Evolutionary conservation across 2,329 filamentous ascomycete genomes (phyloP).

Genomic region (Colletotrichum sp.): DNA sequence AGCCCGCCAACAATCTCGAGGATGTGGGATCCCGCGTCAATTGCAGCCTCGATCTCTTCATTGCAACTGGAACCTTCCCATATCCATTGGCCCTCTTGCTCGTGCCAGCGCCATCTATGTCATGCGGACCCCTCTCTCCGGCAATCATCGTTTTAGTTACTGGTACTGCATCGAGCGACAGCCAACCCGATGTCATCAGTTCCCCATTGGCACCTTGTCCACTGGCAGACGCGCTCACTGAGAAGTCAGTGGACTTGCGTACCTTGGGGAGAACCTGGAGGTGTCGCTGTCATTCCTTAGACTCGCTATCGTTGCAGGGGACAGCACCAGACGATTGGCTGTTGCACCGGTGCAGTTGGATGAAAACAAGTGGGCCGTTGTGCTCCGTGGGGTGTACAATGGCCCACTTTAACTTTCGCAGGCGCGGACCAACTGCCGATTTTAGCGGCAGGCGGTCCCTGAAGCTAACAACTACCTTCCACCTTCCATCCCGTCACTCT

Average conservation of each 20-base stretch:
- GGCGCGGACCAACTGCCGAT: not conserved
- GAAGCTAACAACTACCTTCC: not conserved
- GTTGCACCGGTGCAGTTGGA: not conserved
- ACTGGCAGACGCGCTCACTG: not conserved
- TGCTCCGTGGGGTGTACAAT: not conserved
- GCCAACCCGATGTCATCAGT: not conserved
- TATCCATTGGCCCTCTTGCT: not conserved
- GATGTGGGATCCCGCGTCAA: not conserved
- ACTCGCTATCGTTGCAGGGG: not conserved
- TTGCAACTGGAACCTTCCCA: not conserved
- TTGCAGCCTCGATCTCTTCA: not conserved
- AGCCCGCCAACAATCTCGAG: not conserved
- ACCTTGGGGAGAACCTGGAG: not conserved
- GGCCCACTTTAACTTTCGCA: not conserved
- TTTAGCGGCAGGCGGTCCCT: not conserved
- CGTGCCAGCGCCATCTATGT: not conserved
- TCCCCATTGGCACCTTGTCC: not conserved
- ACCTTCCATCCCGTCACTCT: not conserved
- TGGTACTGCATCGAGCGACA: not conserved
- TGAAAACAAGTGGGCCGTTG: not conserved
- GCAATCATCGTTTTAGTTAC: not conserved
- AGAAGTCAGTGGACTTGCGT: not conserved
- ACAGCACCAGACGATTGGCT: not conserved
- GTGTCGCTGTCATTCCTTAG: not conserved
- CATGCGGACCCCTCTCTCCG: not conserved